Evolutionary conservation across 192 early-diverging fungal genomes (phyloP).

Genomic region (Coemansia sp.): DNA sequence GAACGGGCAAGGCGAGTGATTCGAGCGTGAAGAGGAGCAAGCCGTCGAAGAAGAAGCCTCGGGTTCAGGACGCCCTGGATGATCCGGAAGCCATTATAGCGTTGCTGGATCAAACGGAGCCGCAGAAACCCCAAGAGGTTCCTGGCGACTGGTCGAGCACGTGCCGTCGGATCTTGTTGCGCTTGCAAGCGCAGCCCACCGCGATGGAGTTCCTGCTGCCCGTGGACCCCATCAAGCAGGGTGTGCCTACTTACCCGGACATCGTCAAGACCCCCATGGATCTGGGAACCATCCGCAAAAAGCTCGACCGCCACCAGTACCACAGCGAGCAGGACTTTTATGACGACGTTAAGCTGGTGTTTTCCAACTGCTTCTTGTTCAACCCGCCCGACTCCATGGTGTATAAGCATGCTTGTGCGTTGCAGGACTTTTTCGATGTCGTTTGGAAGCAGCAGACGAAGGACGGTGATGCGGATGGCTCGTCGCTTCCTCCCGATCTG

Average conservation of each 20-base stretch:
- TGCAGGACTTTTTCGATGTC: slow-evolving; percentile 55
- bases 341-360: slow-evolving; percentile 59
- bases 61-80: slow-evolving; percentile 3
- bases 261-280: slow-evolving; percentile 73
- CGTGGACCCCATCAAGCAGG: slow-evolving; percentile 60
- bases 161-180: slow-evolving; percentile 29
- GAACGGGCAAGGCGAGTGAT: not conserved
- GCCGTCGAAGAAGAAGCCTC: not conserved
- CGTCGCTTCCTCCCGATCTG: not conserved
- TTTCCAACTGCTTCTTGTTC: slow-evolving; percentile 68
- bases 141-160: slow-evolving; percentile 28
- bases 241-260: slow-evolving; percentile 62
- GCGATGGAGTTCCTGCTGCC: slow-evolving; percentile 66
- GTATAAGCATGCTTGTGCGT: slow-evolving; percentile 50
- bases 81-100: slow-evolving; percentile 29
- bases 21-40: not conserved
- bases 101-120: slow-evolving; percentile 6
- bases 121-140: not conserved
- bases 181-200: slow-evolving; percentile 55
- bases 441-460: slow-evolving; percentile 26
- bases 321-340: slow-evolving; percentile 46
- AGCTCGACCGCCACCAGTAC: slow-evolving; percentile 61
- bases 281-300: slow-evolving; percentile 61
- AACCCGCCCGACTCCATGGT: slow-evolving; percentile 57
- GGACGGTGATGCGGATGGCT: not conserved